Evolutionary conservation across 2,329 filamentous ascomycete species (phyloP).

Genomic region (Penicillium sp.): DNA sequence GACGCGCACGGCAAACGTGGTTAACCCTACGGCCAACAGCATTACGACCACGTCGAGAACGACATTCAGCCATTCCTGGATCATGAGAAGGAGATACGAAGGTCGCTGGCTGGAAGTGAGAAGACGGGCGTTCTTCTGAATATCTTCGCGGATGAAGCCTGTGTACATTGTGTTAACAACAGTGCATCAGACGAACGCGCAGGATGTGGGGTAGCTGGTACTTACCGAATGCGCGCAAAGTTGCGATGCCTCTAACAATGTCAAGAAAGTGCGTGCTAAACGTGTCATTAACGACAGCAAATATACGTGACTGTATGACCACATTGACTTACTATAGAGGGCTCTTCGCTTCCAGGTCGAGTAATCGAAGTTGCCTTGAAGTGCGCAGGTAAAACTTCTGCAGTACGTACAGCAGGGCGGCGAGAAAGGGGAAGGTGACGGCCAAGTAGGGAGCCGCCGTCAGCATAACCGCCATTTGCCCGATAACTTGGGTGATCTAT

Average conservation of each 20-base stretch:
- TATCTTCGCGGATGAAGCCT: conserved; percentile 1
- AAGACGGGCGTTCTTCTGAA: conserved; percentile 31
- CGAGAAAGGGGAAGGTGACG: conserved; percentile 17
- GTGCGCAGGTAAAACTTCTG: conserved; percentile 10
- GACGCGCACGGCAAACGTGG: conserved; percentile 43
- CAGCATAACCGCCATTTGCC: conserved; percentile 30
- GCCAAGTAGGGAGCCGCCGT: conserved; percentile 33
- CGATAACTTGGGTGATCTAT: conserved; percentile 26
- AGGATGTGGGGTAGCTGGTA: neutral
- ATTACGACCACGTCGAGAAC: conserved; percentile 47
- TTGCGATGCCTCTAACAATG: conserved; percentile 1
- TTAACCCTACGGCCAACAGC: conserved; percentile 41
- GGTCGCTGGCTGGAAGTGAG: conserved; percentile 42
- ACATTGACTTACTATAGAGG: neutral
- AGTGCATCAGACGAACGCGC: no score
- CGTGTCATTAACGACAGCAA: no score
- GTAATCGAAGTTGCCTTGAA: conserved; percentile 5
- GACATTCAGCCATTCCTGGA: conserved; percentile 45
- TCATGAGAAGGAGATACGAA: conserved; percentile 39
- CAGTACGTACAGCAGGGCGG: neutral
- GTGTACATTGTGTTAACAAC: no score
- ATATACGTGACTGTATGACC: no score
- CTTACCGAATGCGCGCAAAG: conserved; percentile 8
- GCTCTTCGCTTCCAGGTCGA: conserved; percentile 9
- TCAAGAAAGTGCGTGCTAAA: conserved; percentile 7